Base-by-base conservation (phyloP, 2,329 filamentous ascomycete genomes). In the Epichloe coenophiala region DNA sequence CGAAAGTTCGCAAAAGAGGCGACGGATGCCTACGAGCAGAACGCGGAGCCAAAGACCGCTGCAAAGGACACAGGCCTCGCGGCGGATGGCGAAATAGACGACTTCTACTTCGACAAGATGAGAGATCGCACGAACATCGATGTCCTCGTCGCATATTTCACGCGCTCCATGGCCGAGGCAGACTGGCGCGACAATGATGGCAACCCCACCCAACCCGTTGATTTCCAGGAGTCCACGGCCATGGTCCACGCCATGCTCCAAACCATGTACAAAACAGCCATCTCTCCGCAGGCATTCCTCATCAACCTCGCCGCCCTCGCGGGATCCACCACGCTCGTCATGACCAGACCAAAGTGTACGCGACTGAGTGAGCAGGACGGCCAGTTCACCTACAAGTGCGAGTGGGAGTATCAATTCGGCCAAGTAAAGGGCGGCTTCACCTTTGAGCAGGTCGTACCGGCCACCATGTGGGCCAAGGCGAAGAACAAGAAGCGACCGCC, bases 291-390 rank as follows among this genome's bases (percentile, higher is more conserved):
- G 58, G 69, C 72, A 0, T 81, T 83, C 55, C 64, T 83, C 12
- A 74, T 80, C 55, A 82, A 81, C 58, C 61, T 82, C 5, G 72
- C 78, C 0, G 77, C 76, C 4, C 67, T 83, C 11, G 73, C 72
- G 0, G 79, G 80, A 7, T 75, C 75, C 3, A 71, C 67, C 46
- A 62, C 74, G 31, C 66, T 82, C 46, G 71, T 76, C 64, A 67
- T 67, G 12, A 63, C 65, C 5, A 61, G 67, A 19, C 66, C 65
- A 21, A 60, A 68, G 44, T 65, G 66, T 49, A 65, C 75, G 17
- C 70, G 73, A 11, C 51, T 74, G 21, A 71, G 74, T 15, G 63
- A 68, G 19, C 59, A 63, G 2, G 61, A 65, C 2, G 68, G 68
- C 13, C 60, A 67, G 37, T 71, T 68, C 35, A 65, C 68, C 47